Base-by-base conservation (phyloP, 768 basidiomycete genomes). In the Mycena haematopus region DNA sequence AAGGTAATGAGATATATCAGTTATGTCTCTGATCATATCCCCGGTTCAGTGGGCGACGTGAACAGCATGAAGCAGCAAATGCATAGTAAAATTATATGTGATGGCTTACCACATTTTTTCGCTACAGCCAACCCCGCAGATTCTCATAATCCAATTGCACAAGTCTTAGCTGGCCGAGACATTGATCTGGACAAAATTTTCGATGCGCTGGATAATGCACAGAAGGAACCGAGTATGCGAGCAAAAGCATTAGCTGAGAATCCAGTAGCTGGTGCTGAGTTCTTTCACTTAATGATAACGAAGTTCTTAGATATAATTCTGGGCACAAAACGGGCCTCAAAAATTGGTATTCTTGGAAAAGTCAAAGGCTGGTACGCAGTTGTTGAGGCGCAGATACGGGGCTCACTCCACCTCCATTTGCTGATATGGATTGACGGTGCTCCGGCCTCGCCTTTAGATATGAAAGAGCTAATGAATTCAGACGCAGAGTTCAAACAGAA, bases 1-100 rank as follows among this genome's bases (percentile, higher is more conserved):
- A 35, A 53, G n/a, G 36, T 68, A 13, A 55, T 68, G 35, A 54
- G 57, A 24, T 65, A 66, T 47, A 9, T 44, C 42, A 44, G n/a
- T 44, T 44, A 44, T 9, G 42, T 44, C 7, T 44, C 42, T 2
- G 42, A 44, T 44, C 42, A 44, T 9, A 44, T 44, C n/a, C 42
- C 42, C 2, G 42, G 42, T 21, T 44, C 42, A n/a, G 42, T 44
- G 5, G 42, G 42, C 5, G 42, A 44, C 19, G n/a, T 44, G 2
- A 10, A 19, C 19, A 44, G 9, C 6, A 44, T 44, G 42, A 44
- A 44, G n/a, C 42, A 44, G n/a, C 3, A 44, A 21, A n/a, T 19
- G 17, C 42, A 9, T 21, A 44, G 42, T 19, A 19, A n/a, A 44
- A 21, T 19, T 44, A 44, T 21, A n/a, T 44, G 42, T 9, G 42